Base-by-base conservation (phyloP, 768 basidiomycete genomes). In the Podaxis rugospora region DNA sequence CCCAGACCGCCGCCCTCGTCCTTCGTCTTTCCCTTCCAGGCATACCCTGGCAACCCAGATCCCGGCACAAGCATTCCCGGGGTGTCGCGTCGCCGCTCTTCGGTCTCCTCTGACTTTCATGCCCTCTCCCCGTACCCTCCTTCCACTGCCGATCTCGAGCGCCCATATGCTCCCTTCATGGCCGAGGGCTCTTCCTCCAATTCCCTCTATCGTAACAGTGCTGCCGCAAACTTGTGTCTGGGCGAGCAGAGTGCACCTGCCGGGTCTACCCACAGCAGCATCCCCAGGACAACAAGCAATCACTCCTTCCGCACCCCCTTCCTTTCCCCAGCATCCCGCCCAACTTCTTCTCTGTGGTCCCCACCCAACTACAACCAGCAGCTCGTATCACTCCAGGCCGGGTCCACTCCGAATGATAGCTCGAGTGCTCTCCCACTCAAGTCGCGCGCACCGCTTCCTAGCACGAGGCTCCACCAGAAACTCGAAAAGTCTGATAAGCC, bases 261-360 rank as follows among this genome's bases (percentile, higher is more conserved):
- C 2, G 47, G 21, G 25, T 6, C 9, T 11, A 3, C 25, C 11
- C 21, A 42, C 40, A 13, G 40, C 4, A 25, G 59, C 27, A 63
- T 81, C 52, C 82, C 84, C 13, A 70, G 83, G 32, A 71, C 67
- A 28, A 68, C 70, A 56, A 79, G 76, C 21, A 72, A 76, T 1
- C 80, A 78, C 40, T 80, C 78, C 13, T 90, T 91, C 76, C 83
- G 89, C 25, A 75, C 82, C 0, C 86, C 89, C 1, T 89, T 89
- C 74, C 82, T 89, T 56, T 82, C 86, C 3, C 89, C 89, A 0
- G 80, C 87, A 1, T 87, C 85, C 0, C 80, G 88, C n/a, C 87
- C 87, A 0, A 73, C 80, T 3, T 83, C 81, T 1, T 77, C 81
- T 13, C 55, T 87, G 0, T 89, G 88, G 88, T 76, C 82, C 0